Conservation (phyloP, 2,329 filamentous ascomycete species). For the Bretziella fagacearum region DNA sequence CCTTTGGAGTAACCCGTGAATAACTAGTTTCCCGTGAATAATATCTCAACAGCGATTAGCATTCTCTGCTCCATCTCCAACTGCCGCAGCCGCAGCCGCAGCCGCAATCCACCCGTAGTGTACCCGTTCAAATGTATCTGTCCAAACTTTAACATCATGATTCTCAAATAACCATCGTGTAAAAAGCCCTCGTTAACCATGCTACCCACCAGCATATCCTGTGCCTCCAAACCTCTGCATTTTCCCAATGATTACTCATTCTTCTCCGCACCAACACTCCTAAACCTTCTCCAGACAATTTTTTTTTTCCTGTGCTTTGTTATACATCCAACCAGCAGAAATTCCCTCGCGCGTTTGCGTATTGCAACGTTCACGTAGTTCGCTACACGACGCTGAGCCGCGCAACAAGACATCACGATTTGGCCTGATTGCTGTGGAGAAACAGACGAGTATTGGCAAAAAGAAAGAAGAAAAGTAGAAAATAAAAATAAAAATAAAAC, state of each 20-base stretch:
- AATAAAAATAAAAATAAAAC: no score
- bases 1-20: background rate
- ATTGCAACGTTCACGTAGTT: background rate
- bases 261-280: background rate
- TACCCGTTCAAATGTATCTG: background rate
- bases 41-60: background rate
- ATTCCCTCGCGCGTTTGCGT: background rate
- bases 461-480: no score
- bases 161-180: no score
- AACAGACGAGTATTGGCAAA: background rate
- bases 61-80: background rate
- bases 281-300: conserved; percentile 1
- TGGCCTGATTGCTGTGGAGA: background rate
- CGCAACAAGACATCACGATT: background rate
- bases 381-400: background rate
- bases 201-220: background rate
- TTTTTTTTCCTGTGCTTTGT: background rate
- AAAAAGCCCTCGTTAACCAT: conserved; percentile 1
- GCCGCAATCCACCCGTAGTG: no score
- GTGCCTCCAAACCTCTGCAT: conserved; percentile 7
- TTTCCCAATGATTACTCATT: background rate
- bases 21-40: no score
- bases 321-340: background rate
- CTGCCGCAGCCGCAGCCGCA: no score
- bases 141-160: no score